Conservation (phyloP, 2,329 filamentous ascomycete genomes). For the Graphiopsis chlorocephala region DNA sequence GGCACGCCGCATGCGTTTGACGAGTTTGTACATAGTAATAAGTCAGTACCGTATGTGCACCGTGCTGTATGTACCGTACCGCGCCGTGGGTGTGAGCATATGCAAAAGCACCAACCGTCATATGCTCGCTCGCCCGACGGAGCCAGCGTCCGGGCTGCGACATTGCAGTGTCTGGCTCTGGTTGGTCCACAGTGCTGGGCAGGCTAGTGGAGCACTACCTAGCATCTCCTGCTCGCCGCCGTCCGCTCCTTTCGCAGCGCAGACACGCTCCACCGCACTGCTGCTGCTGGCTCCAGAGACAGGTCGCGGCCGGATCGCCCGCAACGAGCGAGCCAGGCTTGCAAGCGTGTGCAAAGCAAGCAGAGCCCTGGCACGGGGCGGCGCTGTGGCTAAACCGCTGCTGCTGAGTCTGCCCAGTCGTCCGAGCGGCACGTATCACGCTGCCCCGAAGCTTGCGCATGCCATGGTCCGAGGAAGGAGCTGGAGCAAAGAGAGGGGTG, state of each 20-base stretch:
- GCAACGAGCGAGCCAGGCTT: not conserved
- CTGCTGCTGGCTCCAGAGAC: not conserved
- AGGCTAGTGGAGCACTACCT: constrained; percentile 5
- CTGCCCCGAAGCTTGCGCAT: constrained; percentile 12
- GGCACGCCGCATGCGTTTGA: constrained; percentile 7
- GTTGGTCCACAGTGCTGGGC: constrained; percentile 15
- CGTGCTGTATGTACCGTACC: constrained; percentile 11
- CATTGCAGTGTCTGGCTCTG: constrained; percentile 15
- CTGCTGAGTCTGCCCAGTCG: constrained; percentile 7
- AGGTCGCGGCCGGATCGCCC: constrained; percentile 11
- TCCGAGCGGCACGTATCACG: constrained; percentile 14
- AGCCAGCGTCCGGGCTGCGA: constrained; percentile 13
- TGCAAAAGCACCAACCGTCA: constrained; percentile 14
- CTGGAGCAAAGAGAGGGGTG: constrained; percentile 7
- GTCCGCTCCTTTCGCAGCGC: constrained; percentile 10
- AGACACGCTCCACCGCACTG: not conserved
- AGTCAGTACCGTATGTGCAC: not conserved
- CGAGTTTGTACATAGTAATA: not conserved
- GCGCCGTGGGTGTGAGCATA: constrained; percentile 10
- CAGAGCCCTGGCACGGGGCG: constrained; percentile 2
- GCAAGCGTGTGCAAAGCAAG: constrained; percentile 6
- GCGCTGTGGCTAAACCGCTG: constrained; percentile 13
- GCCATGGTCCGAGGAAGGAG: constrained; percentile 8
- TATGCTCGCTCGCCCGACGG: constrained; percentile 4
- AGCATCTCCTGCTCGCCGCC: not conserved